A percentile compares a stretch with the other conserved stretches of the same genome.
phyloP scores from a whole-genome alignment of 306 rosid genomes.

The Lathyrus aphaca region DNA sequence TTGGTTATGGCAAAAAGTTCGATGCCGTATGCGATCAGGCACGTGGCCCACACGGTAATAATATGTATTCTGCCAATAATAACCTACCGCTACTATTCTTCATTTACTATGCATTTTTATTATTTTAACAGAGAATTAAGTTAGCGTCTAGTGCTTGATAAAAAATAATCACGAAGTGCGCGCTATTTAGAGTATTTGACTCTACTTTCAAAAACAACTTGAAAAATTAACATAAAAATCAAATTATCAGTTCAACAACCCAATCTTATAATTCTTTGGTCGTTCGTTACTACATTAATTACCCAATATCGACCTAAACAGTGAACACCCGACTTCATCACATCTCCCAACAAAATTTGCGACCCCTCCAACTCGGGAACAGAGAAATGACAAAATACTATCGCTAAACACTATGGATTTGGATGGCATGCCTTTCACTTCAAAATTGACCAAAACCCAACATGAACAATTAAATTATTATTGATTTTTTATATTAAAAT shows the following conservation, averaged over 20 bases:
- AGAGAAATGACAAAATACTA: slow-evolving; percentile 41
- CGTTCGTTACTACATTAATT: no score
- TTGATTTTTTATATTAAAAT: no score
- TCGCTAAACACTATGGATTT: background rate
- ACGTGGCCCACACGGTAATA: slow-evolving; percentile 43
- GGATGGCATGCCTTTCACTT: background rate
- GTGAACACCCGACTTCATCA: no score
- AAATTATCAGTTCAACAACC: no score
- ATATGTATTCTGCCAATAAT: background rate
- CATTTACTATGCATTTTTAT: slow-evolving; percentile 9
- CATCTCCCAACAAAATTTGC: background rate
- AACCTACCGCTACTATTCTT: background rate
- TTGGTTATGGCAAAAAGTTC: slow-evolving; percentile 24
- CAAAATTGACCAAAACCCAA: background rate
- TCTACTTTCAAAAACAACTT: no score
- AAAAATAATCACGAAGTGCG: background rate
- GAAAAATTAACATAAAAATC: no score
- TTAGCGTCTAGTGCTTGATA: background rate
- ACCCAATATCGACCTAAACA: no score
- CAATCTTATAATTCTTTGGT: no score
- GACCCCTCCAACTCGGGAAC: slow-evolving; percentile 47
- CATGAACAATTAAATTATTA: background rate
- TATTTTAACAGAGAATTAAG: no score
- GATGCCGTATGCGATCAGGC: slow-evolving; percentile 35
- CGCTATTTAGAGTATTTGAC: background rate